A percentile compares a stretch with the other conserved stretches of the same genome.
These are phyloP conservation scores for Collybiopsis luxurians DNA, from an alignment of 768 basidiomycete genomes.

Conservation along the genomic window DNA sequence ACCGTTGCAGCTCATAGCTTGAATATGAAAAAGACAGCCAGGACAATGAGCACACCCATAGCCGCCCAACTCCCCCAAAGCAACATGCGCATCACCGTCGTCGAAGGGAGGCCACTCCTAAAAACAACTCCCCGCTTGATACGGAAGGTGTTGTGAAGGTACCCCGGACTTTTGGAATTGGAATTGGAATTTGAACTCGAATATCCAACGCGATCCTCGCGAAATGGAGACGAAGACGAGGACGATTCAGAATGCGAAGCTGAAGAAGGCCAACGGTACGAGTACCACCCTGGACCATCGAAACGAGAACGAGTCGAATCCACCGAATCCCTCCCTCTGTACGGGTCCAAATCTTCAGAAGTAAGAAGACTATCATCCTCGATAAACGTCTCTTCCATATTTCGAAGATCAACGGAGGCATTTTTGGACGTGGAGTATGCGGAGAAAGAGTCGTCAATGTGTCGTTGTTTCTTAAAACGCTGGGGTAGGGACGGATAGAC, in stretches of 20 bases:
- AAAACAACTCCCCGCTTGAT: background rate
- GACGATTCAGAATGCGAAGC: background rate
- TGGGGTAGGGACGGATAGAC: too few relatives aligned
- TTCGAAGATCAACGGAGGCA: too few relatives aligned
- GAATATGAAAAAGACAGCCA: background rate
- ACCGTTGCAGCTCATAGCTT: background rate
- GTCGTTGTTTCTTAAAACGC: too few relatives aligned
- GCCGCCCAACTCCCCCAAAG: background rate
- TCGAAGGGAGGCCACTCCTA: background rate
- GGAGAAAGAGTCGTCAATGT: too few relatives aligned
- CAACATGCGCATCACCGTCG: background rate
- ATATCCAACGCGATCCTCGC: background rate
- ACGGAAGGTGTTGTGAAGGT: background rate
- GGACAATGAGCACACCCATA: background rate
- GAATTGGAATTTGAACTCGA: background rate
- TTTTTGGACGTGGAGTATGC: too few relatives aligned
- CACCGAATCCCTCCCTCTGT: background rate
- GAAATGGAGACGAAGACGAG: too few relatives aligned
- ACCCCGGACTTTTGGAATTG: background rate
- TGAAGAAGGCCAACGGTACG: background rate
- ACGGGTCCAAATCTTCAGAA: too few relatives aligned
- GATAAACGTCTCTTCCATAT: too few relatives aligned
- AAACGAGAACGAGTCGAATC: background rate
- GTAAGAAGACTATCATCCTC: too few relatives aligned
- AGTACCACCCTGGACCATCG: background rate